A percentile compares a stretch with the other conserved stretches of the same genome.
phyloP scores from a whole-genome alignment of 2,329 filamentous ascomycete species.

The Blastomyces percursus region DNA sequence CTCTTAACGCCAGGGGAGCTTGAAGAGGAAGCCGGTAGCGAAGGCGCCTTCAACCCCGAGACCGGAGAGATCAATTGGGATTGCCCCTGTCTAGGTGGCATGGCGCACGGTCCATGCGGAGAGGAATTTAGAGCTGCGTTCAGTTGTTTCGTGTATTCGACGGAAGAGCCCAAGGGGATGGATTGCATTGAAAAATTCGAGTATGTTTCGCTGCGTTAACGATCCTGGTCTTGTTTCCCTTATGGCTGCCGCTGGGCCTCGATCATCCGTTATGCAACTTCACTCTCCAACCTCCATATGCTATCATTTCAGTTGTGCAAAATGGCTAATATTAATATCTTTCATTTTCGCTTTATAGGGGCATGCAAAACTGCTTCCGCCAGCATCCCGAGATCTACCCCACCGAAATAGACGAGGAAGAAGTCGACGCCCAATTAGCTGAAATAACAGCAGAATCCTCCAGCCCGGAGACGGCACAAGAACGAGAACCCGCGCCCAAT shows the following conservation, averaged over 20 bases:
- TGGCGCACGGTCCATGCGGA: constrained; percentile 92
- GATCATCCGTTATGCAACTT: background rate
- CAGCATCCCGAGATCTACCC: constrained; percentile 88
- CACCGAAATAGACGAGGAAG: constrained; percentile 64
- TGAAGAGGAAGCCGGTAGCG: constrained; percentile 70
- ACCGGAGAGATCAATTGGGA: constrained; percentile 99
- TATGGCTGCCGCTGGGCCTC: background rate
- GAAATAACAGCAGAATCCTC: constrained; percentile 17
- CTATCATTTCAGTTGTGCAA: background rate
- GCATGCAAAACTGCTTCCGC: constrained; percentile 96
- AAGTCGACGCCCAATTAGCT: constrained; percentile 34
- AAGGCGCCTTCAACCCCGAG: constrained; percentile 95
- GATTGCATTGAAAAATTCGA: constrained; percentile 98
- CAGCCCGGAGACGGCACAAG: constrained; percentile 19
- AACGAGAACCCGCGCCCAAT: constrained; percentile 10
- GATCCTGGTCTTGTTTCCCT: background rate
- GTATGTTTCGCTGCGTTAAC: constrained; percentile 42
- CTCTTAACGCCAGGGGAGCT: constrained; percentile 40
- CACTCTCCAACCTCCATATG: too few relatives aligned
- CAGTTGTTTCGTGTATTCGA: constrained; percentile 95
- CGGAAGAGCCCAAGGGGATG: constrained; percentile 92
- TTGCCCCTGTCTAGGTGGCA: constrained; percentile 91
- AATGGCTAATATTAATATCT: background rate
- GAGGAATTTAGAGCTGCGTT: constrained; percentile 93
- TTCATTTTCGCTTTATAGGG: constrained; percentile 45